These are phyloP conservation scores for Crithidia sp. DNA, from an alignment of 208 protist genomes.

Conservation along the genomic window DNA sequence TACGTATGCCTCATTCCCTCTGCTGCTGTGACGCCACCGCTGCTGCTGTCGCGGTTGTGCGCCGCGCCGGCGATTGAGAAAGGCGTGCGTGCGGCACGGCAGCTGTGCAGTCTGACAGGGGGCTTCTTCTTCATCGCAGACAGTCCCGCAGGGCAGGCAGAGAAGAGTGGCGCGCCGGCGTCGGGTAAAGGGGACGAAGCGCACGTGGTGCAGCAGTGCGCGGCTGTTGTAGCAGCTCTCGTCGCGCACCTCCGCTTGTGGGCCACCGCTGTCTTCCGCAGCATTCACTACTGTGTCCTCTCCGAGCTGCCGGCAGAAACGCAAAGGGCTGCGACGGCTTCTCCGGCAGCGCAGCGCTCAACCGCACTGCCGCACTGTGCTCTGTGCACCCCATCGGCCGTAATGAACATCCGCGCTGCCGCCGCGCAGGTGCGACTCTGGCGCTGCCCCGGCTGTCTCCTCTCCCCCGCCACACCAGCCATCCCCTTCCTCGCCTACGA, in stretches of 20 bases:
- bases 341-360: no score
- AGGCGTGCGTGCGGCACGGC: neutral
- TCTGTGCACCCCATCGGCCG: constrained; percentile 7
- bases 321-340: neutral
- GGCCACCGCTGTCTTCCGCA: constrained; percentile 7
- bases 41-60: constrained; percentile 13
- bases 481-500: constrained; percentile 17
- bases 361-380: constrained; percentile 9
- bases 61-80: constrained; percentile 9
- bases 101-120: constrained; percentile 11
- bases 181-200: no score
- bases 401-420: neutral
- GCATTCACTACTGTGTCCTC: constrained; percentile 23
- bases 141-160: no score
- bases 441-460: constrained; percentile 6
- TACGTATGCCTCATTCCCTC: constrained; percentile 25
- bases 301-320: neutral
- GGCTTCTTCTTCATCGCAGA: constrained; percentile 16
- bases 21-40: constrained; percentile 1
- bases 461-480: constrained; percentile 3
- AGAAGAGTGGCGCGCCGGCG: no score
- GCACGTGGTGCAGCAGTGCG: neutral
- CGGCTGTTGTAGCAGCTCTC: neutral
- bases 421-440: constrained; percentile 19
- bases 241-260: constrained; percentile 11